These are phyloP conservation scores for Strobilomyces dryophilus DNA, from an alignment of 768 basidiomycete genomes.

Conservation along the genomic window DNA sequence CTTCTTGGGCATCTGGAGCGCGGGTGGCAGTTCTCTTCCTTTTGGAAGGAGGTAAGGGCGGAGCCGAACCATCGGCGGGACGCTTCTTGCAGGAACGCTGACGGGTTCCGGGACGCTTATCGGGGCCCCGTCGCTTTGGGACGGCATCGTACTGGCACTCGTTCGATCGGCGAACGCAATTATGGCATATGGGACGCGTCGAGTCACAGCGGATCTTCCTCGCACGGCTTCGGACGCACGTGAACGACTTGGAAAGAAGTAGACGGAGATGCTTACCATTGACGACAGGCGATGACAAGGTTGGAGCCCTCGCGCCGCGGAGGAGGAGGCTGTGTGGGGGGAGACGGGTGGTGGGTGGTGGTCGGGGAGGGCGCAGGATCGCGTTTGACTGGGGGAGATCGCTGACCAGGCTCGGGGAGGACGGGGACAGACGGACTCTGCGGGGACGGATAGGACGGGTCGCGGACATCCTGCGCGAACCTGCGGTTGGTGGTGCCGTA, in stretches of 20 bases:
- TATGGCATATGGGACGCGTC: constrained; percentile 74
- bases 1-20: constrained; percentile 32
- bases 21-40: constrained; percentile 42
- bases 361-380: constrained; percentile 40
- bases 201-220: constrained; percentile 88
- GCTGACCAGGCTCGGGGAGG: constrained; percentile 23
- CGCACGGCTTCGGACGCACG: constrained; percentile 56
- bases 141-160: constrained; percentile 75
- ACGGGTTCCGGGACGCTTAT: constrained; percentile 81
- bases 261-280: constrained; percentile 56
- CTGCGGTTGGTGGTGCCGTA: constrained; percentile 29
- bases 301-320: constrained; percentile 57
- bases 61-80: constrained; percentile 50
- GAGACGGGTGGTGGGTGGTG: constrained; percentile 13
- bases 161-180: constrained; percentile 75
- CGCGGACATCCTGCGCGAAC: constrained; percentile 35
- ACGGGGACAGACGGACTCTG: constrained; percentile 17
- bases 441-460: constrained; percentile 36
- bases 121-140: constrained; percentile 80
- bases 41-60: constrained; percentile 48
- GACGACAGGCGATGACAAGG: constrained; percentile 79
- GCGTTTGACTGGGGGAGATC: constrained; percentile 40
- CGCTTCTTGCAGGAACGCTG: constrained; percentile 85
- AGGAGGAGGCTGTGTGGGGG: constrained; percentile 22
- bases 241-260: constrained; percentile 26